Percentiles rank a stretch among this genome's conserved stretches.
Evolutionary conservation across 805 yeast species (phyloP).

Genomic region (Saturnispora sekii): DNA sequence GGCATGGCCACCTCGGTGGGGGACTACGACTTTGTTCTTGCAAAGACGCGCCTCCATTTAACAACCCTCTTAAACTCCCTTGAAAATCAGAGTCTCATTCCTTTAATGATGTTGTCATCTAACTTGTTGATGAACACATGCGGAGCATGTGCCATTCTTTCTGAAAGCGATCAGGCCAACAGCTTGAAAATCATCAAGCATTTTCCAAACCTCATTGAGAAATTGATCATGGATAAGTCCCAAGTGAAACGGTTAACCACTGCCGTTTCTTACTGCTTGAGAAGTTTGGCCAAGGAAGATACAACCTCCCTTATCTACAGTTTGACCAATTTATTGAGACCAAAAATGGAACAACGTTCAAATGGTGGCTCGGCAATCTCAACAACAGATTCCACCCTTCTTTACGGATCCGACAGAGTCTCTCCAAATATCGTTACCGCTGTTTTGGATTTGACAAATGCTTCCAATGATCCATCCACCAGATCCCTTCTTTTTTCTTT

Average conservation of each 20-base stretch:
- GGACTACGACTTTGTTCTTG: slow-evolving; percentile 33
- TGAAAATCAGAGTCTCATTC: slow-evolving; percentile 37
- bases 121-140: slow-evolving; percentile 33
- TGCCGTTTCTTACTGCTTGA: slow-evolving; percentile 56
- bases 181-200: slow-evolving; percentile 27
- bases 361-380: slow-evolving; percentile 7
- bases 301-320: slow-evolving; percentile 80
- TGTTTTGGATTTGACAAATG: slow-evolving; percentile 52
- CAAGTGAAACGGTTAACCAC: slow-evolving; percentile 45
- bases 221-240: slow-evolving; percentile 37
- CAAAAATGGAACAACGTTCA: too few species aligned
- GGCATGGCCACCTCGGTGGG: slow-evolving; percentile 41
- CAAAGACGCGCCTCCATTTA: slow-evolving; percentile 42
- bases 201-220: slow-evolving; percentile 45
- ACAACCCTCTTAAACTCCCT: slow-evolving; percentile 16
- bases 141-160: slow-evolving; percentile 27
- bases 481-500: slow-evolving; percentile 72
- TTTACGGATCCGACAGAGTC: slow-evolving; percentile 25
- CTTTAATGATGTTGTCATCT: slow-evolving; percentile 40
- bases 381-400: slow-evolving; percentile 10
- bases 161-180: slow-evolving; percentile 31
- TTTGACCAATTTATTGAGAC: slow-evolving; percentile 57
- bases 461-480: slow-evolving; percentile 61
- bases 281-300: slow-evolving; percentile 66
- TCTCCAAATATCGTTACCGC: slow-evolving; percentile 64